Percentiles rank a stretch among this genome's conserved stretches.
These are phyloP conservation scores for Globisporangium irregulare DNA, from an alignment of 352 stramenopile genomes.

Conservation along the genomic window DNA sequence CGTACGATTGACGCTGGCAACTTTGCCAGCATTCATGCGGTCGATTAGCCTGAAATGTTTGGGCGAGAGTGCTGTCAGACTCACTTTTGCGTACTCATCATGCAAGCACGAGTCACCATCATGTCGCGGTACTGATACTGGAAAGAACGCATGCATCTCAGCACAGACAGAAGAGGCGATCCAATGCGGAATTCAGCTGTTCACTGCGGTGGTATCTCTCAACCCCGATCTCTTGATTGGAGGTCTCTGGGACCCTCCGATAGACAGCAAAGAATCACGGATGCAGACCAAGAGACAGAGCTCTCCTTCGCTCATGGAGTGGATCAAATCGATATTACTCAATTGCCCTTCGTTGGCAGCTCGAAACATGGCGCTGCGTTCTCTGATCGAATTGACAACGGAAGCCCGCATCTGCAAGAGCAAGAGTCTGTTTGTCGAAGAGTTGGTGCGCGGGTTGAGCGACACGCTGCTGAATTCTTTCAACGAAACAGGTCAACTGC, in stretches of 20 bases:
- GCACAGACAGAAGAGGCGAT: conserved; percentile 18
- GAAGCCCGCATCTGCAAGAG: background rate
- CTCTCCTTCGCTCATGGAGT: background rate
- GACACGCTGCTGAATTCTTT: conserved; percentile 14
- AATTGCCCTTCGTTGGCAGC: conserved; percentile 4
- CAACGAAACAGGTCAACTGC: background rate
- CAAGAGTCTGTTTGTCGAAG: conserved; percentile 20
- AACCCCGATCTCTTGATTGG: background rate
- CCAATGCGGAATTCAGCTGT: conserved; percentile 11
- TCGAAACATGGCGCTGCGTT: background rate
- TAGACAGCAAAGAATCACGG: background rate
- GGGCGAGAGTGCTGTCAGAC: background rate
- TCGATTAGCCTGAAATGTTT: conserved; percentile 17
- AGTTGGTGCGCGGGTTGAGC: conserved; percentile 25
- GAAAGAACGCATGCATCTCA: conserved; percentile 5
- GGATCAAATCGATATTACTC: conserved; percentile 10
- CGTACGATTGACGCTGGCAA: conserved; percentile 24
- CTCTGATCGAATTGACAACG: conserved; percentile 2
- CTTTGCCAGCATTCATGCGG: conserved; percentile 33
- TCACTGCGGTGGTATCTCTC: conserved; percentile 1
- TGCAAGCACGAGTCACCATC: background rate
- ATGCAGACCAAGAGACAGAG: background rate
- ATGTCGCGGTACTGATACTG: background rate
- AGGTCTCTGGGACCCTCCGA: background rate
- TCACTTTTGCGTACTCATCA: background rate